These are phyloP conservation scores for Hanseniaspora occidentalis DNA, from an alignment of 805 yeast species.

Conservation along the genomic window DNA sequence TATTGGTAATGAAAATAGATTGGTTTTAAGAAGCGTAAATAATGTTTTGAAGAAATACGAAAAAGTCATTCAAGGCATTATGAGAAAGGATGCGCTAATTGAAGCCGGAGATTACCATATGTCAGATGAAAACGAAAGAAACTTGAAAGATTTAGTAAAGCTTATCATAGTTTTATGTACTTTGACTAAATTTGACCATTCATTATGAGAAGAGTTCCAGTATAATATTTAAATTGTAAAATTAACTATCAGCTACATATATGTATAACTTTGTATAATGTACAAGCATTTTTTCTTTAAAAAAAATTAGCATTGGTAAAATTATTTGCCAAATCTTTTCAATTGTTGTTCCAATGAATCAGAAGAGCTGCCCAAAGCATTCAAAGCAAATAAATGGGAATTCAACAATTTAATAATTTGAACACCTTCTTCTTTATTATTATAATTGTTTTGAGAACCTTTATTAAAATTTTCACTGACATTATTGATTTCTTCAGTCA, in stretches of 20 bases:
- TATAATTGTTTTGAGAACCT: constrained; percentile 28
- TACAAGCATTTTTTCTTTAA: neutral
- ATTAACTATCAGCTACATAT: too few relatives aligned
- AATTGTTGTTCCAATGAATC: constrained; percentile 35
- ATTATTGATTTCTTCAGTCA: constrained; percentile 71
- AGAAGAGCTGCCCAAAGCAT: constrained; percentile 72
- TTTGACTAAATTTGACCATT: constrained; percentile 32
- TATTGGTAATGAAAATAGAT: constrained; percentile 63
- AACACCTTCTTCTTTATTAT: constrained; percentile 29
- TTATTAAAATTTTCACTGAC: constrained; percentile 73
- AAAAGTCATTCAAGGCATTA: constrained; percentile 44
- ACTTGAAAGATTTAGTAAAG: constrained; percentile 39
- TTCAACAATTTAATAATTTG: constrained; percentile 74
- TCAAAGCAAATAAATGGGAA: constrained; percentile 79
- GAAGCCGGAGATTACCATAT: constrained; percentile 19
- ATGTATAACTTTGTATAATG: too few relatives aligned
- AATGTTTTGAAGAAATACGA: constrained; percentile 39
- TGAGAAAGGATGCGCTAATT: constrained; percentile 41
- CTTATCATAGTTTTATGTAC: constrained; percentile 42
- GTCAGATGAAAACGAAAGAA: constrained; percentile 17
- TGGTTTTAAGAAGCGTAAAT: constrained; percentile 41
- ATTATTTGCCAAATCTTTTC: neutral
- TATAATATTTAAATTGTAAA: too few relatives aligned
- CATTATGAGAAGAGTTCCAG: too few relatives aligned
- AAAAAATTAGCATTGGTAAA: neutral